Evolutionary conservation across 495 filamentous ascomycete species (phyloP).

Genomic region (Annulohypoxylon maeteangense): DNA sequence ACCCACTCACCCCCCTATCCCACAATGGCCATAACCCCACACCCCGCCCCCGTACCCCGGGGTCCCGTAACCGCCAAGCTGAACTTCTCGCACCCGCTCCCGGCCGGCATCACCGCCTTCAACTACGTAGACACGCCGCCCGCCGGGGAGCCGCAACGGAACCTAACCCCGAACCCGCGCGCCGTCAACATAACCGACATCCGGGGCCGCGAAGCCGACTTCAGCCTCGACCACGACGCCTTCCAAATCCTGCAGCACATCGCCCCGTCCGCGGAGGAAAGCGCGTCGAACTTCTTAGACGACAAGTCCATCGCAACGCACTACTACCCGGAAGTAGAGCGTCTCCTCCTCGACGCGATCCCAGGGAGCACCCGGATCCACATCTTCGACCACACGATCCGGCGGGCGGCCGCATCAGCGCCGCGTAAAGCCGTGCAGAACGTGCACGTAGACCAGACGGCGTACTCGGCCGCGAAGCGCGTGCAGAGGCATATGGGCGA

Average conservation of each 20-base stretch:
- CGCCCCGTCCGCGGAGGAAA: conserved; percentile 58
- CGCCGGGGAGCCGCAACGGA: conserved; percentile 67
- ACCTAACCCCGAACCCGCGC: conserved; percentile 61
- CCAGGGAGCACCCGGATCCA: conserved; percentile 71
- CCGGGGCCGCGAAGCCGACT: conserved; percentile 70
- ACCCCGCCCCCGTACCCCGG: conserved; percentile 61
- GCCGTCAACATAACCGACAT: conserved; percentile 71
- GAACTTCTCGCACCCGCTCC: conserved; percentile 74
- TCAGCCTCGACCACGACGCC: conserved; percentile 76
- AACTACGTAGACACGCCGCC: conserved; percentile 76
- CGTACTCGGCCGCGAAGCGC: conserved; percentile 68
- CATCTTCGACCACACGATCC: conserved; percentile 93
- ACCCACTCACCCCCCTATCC: conserved; percentile 1
- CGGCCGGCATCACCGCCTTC: conserved; percentile 71
- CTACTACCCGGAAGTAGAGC: conserved; percentile 88
- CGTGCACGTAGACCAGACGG: conserved; percentile 88
- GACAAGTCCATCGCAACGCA: conserved; percentile 69
- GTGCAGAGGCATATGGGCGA: conserved; percentile 71
- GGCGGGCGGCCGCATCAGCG: conserved; percentile 64
- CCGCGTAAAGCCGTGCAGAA: conserved; percentile 71
- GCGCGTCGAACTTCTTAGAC: conserved; percentile 64
- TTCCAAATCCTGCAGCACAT: conserved; percentile 68
- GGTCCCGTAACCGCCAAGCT: conserved; percentile 73
- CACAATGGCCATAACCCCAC: conserved; percentile 50
- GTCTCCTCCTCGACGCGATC: conserved; percentile 69